These are phyloP conservation scores for Thraustochytrium striatum DNA, from an alignment of 352 stramenopile species.

Conservation along the genomic window DNA sequence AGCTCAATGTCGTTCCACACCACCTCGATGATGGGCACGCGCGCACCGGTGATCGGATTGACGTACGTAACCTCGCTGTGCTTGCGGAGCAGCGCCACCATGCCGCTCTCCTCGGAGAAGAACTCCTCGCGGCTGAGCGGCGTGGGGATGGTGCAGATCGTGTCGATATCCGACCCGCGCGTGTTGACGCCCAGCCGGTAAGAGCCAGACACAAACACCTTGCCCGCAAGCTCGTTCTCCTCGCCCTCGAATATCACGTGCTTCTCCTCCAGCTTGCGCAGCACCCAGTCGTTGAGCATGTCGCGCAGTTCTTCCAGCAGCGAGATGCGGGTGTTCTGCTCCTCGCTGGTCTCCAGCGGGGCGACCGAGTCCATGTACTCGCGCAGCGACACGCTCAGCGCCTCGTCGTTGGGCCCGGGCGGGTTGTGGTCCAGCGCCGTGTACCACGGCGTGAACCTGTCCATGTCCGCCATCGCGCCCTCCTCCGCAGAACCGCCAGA, in stretches of 20 bases:
- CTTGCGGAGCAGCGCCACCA: constrained; percentile 81
- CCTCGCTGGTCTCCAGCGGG: constrained; percentile 22
- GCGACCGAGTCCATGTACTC: constrained; percentile 26
- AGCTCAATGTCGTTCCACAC: constrained; percentile 98
- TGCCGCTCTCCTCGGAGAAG: constrained; percentile 70
- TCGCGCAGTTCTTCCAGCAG: constrained; percentile 40
- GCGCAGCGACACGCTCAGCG: not conserved
- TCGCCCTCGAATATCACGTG: constrained; percentile 23
- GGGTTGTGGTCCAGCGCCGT: constrained; percentile 1
- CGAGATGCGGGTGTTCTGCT: not conserved
- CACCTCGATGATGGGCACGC: constrained; percentile 96
- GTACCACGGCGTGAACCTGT: constrained; percentile 35
- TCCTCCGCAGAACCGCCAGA: too few relatives aligned
- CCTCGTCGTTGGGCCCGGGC: not conserved
- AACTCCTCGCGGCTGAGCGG: constrained; percentile 92
- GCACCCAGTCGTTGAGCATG: constrained; percentile 42
- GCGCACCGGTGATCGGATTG: constrained; percentile 65
- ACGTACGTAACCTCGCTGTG: constrained; percentile 87
- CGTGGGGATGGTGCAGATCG: constrained; percentile 91
- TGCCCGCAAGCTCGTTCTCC: constrained; percentile 66
- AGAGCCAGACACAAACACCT: constrained; percentile 80
- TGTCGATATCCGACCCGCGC: constrained; percentile 93
- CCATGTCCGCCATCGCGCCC: too few relatives aligned
- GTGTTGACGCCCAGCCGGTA: constrained; percentile 95
- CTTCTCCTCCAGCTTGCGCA: constrained; percentile 45